Base-by-base conservation (phyloP, 345 rosid genomes). In the Angophora floribunda region DNA sequence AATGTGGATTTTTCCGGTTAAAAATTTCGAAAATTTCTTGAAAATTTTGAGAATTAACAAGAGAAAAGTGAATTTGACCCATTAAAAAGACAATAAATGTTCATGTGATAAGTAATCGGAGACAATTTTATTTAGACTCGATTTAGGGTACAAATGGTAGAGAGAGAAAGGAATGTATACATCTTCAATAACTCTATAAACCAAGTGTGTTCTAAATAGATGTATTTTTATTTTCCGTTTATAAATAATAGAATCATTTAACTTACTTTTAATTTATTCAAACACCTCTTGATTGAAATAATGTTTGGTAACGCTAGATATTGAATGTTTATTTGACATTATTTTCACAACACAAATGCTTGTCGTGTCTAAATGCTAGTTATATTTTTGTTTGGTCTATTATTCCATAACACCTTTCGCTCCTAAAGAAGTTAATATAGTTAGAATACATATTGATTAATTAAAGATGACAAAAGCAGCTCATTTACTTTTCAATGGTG, bases 31-130 rank as follows among this genome's bases (percentile, higher is more conserved):
- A 59, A 24, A 59, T 24, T 1, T n/a, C 26, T 24, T 4, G 14
- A 26, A 24, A 24, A 0, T 26, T 5, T 15, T 2, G 6, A 8
- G 36, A 7, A 67, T 2, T 67, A 9, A 9, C 21, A 2, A 16
- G 79, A 4, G 16, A 32, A 7, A 30, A 30, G 22, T 30, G 2
- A 8, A 44, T 7, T 15, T 67, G 30, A 19, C 9, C 45, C 1
- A 1, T 67, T 32, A 32, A 16, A 30, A 32, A 4, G 13, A 32
- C 3, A 32, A 67, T 15, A 32, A 67, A 32, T 19, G 10, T 16
- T 67, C 45, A 7, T 2, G 6, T 16, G 22, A 32, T 8, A 67
- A 32, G 19, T 16, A 1, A 3, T 16, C 12, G 6, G 21, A 67
- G 22, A 67, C 21, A 16, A 67, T 7, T 4, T 30, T 67, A 67